Percentiles rank a stretch among this genome's conserved stretches.
These are phyloP conservation scores for Coemansia sp. DNA, from an alignment of 192 early-diverging fungal species.

Conservation along the genomic window DNA sequence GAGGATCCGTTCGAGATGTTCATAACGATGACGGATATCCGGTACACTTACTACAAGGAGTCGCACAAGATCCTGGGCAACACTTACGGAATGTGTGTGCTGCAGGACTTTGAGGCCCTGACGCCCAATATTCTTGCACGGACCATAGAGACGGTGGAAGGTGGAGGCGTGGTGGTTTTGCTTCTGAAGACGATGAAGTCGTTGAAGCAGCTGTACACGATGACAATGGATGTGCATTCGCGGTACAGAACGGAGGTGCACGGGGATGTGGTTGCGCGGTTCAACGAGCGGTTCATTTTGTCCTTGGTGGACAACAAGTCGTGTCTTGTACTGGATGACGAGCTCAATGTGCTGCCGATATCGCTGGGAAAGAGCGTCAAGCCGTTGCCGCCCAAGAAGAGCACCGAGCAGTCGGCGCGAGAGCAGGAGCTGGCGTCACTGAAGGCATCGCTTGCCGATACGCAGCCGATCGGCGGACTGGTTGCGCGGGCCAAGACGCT, in stretches of 20 bases:
- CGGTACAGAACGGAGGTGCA: conserved; percentile 94
- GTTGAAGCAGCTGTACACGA: conserved; percentile 94
- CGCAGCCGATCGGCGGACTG: conserved; percentile 86
- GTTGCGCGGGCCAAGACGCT: conserved; percentile 78
- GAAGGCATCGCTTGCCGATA: conserved; percentile 86
- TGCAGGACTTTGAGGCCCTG: conserved; percentile 98
- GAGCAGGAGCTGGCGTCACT: conserved; percentile 75
- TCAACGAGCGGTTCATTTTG: conserved; percentile 97
- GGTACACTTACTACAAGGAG: conserved; percentile 99
- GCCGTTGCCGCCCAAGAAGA: conserved; percentile 64
- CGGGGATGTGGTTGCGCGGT: conserved; percentile 89
- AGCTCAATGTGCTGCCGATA: conserved; percentile 95
- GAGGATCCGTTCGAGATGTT: conserved; percentile 99
- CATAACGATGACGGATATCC: conserved; percentile 90
- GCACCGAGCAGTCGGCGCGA: conserved; percentile 7
- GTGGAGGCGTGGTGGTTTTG: conserved; percentile 92
- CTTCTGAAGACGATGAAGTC: conserved; percentile 94
- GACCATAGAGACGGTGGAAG: conserved; percentile 98
- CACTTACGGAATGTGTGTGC: conserved; percentile 97
- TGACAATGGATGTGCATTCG: conserved; percentile 98
- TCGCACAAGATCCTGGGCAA: conserved; percentile 97
- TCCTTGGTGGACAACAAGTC: conserved; percentile 85
- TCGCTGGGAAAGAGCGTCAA: conserved; percentile 93
- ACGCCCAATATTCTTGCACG: conserved; percentile 96
- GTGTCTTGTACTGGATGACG: conserved; percentile 96